Evolutionary conservation across 2,329 filamentous ascomycete species (phyloP).

Genomic region (Hymenoscyphus repandus): DNA sequence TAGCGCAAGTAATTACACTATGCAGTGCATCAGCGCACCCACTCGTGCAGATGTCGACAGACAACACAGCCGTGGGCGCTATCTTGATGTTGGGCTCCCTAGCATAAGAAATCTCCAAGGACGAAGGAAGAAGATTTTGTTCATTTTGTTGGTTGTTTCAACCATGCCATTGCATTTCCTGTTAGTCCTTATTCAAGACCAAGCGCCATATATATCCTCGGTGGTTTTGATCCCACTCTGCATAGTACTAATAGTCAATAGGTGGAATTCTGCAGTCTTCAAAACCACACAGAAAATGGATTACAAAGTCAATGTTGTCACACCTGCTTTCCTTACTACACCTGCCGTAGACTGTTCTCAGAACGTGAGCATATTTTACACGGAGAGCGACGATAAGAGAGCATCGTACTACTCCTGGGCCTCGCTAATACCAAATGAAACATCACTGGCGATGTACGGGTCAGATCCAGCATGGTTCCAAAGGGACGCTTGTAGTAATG

Average conservation of each 20-base stretch:
- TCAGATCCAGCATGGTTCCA: conserved; percentile 3
- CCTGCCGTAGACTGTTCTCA: conserved; percentile 9
- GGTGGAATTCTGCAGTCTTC: conserved; percentile 23
- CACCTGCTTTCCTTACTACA: conserved; percentile 13
- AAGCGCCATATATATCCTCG: neutral
- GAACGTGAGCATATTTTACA: neutral
- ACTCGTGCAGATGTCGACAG: conserved; percentile 43
- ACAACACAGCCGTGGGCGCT: conserved; percentile 38
- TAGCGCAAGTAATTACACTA: conserved; percentile 39
- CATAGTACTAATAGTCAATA: neutral
- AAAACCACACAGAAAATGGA: conserved; percentile 16
- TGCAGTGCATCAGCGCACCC: conserved; percentile 46
- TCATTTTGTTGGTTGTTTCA: conserved; percentile 14
- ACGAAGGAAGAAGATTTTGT: conserved; percentile 16
- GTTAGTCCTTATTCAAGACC: conserved; percentile 14
- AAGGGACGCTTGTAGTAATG: conserved; percentile 5
- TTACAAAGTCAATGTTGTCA: conserved; percentile 19
- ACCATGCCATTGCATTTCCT: conserved; percentile 24
- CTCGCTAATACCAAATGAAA: too few relatives aligned
- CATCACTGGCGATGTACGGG: too few relatives aligned
- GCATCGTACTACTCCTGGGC: too few relatives aligned
- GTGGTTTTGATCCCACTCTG: neutral
- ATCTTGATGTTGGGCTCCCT: conserved; percentile 41
- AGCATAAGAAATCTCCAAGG: conserved; percentile 35
- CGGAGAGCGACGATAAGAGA: neutral